These are phyloP conservation scores for Dioscorea zingiberensis DNA, from an alignment of 106 monocot species.

Conservation along the genomic window DNA sequence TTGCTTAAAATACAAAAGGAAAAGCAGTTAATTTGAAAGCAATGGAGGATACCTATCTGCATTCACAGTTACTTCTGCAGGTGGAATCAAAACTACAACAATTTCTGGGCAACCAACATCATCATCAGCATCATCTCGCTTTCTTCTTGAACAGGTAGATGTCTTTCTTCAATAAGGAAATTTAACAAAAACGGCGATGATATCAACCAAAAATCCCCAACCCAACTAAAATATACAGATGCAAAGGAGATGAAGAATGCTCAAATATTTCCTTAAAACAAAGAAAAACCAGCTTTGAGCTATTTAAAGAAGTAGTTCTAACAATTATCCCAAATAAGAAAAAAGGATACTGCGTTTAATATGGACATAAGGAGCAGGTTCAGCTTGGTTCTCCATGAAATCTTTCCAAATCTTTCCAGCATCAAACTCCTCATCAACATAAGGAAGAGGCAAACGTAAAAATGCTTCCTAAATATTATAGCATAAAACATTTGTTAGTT, in stretches of 20 bases:
- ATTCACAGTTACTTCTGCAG: constrained; percentile 81
- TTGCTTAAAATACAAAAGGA: too few species aligned
- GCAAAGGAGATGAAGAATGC: background rate
- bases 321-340: background rate
- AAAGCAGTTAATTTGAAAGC: too few species aligned
- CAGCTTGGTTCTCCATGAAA: constrained; percentile 29
- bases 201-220: background rate
- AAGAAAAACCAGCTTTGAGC: background rate
- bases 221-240: too few species aligned
- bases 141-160: constrained; percentile 77
- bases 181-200: background rate
- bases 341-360: constrained; percentile 96
- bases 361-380: constrained; percentile 71
- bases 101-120: constrained; percentile 67
- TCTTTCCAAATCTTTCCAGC: constrained; percentile 52
- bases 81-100: constrained; percentile 49
- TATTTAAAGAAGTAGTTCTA: background rate
- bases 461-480: constrained; percentile 69
- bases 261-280: background rate
- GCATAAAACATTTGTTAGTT: constrained; percentile 5
- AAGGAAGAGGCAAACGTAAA: constrained; percentile 77
- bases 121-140: constrained; percentile 43
- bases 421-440: constrained; percentile 63
- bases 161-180: constrained; percentile 39
- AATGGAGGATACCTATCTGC: constrained; percentile 63